Percentiles rank a stretch among this genome's conserved stretches.
These are phyloP conservation scores for Phytophthora fragariae DNA, from an alignment of 352 stramenopile species.

Conservation along the genomic window DNA sequence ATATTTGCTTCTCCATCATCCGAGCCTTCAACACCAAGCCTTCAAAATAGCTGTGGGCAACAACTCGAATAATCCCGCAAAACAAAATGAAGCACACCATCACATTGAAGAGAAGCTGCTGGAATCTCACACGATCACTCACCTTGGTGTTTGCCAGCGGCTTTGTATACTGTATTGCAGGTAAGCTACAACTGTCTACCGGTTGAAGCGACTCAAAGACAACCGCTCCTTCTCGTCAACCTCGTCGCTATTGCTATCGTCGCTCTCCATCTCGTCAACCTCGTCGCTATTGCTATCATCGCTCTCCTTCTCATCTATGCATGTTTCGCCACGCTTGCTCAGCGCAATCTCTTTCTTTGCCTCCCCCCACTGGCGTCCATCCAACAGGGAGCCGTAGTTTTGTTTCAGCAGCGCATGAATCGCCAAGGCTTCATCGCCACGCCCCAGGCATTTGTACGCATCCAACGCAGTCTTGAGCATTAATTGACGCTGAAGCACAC, in stretches of 20 bases:
- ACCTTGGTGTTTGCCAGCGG: conserved; percentile 6
- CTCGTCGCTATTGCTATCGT: conserved; percentile 30
- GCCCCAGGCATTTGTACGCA: conserved; percentile 62
- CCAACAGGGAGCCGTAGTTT: conserved; percentile 44
- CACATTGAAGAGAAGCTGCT: neutral
- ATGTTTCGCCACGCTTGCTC: conserved; percentile 28
- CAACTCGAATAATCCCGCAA: neutral
- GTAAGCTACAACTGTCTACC: conserved; percentile 31
- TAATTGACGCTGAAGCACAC: conserved; percentile 56
- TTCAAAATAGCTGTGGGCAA: conserved; percentile 27
- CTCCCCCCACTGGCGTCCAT: conserved; percentile 2
- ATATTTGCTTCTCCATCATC: conserved; percentile 23
- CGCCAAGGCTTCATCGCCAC: conserved; percentile 69
- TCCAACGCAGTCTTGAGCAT: conserved; percentile 69
- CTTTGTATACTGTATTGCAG: conserved; percentile 25
- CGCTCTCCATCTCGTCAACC: conserved; percentile 28
- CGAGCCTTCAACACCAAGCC: neutral
- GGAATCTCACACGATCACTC: conserved; percentile 2
- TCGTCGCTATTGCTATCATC: conserved; percentile 30
- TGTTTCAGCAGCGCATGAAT: conserved; percentile 57
- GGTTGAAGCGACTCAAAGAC: conserved; percentile 33
- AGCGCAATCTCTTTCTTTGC: conserved; percentile 1
- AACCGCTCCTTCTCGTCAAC: conserved; percentile 25
- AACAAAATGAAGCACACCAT: neutral
- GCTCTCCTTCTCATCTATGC: conserved; percentile 28